Evolutionary conservation across 2,329 filamentous ascomycete species (phyloP).

Genomic region (Dryadomyces sulphureus): DNA sequence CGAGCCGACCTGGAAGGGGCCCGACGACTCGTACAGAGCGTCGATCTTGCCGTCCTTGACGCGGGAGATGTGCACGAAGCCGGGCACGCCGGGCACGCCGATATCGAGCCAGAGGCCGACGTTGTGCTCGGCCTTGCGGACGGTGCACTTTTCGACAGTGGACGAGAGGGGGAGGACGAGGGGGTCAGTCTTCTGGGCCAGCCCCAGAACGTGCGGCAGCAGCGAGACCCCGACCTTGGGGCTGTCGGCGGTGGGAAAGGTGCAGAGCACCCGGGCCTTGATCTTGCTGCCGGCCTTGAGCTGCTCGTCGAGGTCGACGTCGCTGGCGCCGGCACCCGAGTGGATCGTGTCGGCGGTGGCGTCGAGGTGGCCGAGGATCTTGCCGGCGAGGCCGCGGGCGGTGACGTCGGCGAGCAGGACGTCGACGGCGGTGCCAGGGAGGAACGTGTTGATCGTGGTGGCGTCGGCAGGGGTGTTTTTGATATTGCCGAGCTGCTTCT

Average conservation of each 20-base stretch:
- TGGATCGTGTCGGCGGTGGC: constrained; percentile 84
- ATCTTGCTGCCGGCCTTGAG: constrained; percentile 75
- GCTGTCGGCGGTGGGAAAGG: constrained; percentile 62
- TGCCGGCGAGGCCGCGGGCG: constrained; percentile 64
- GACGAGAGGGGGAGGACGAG: constrained; percentile 56
- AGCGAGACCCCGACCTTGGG: constrained; percentile 81
- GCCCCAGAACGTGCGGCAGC: constrained; percentile 64
- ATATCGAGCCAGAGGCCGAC: constrained; percentile 72
- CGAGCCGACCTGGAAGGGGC: constrained; percentile 64
- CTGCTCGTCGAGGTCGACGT: constrained; percentile 56
- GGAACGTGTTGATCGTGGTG: constrained; percentile 75
- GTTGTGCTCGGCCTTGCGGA: constrained; percentile 64
- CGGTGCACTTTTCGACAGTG: constrained; percentile 60
- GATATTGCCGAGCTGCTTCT: constrained; percentile 51
- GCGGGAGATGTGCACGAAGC: constrained; percentile 89
- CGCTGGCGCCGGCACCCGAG: constrained; percentile 59
- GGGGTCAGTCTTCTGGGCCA: constrained; percentile 20
- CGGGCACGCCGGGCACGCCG: constrained; percentile 51
- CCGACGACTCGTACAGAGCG: constrained; percentile 58
- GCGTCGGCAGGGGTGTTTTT: constrained; percentile 56
- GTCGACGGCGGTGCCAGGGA: constrained; percentile 84
- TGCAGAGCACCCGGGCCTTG: constrained; percentile 77
- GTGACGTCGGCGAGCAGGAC: constrained; percentile 67
- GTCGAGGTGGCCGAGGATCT: constrained; percentile 83
- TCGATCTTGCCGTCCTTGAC: constrained; percentile 86